Conservation (phyloP, 2,329 filamentous ascomycete genomes). For the Talaromyces sp. region DNA sequence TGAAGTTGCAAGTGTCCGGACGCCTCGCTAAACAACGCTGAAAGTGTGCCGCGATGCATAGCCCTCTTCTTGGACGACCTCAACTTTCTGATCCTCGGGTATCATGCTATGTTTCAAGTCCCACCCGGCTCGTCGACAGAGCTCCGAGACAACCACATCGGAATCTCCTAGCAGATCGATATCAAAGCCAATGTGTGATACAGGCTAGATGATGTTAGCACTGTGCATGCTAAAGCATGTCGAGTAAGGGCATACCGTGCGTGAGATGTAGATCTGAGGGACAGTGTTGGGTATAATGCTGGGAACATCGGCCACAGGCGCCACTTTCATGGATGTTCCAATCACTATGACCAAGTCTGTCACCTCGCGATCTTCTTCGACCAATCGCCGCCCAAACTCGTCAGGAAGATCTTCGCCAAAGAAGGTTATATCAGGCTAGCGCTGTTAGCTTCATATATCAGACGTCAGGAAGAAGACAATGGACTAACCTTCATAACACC, state of each 20-base stretch:
- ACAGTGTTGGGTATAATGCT: constrained; percentile 74
- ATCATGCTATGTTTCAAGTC: constrained; percentile 79
- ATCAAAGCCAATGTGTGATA: constrained; percentile 90
- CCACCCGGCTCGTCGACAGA: constrained; percentile 82
- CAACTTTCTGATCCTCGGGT: constrained; percentile 62
- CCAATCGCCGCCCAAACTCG: constrained; percentile 75
- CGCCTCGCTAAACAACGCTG: constrained; percentile 42
- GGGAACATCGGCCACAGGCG: constrained; percentile 88
- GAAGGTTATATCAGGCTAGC: constrained; percentile 88
- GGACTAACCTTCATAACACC: constrained; percentile 72
- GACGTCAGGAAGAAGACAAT: neutral
- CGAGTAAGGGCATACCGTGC: constrained; percentile 54
- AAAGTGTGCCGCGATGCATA: constrained; percentile 47
- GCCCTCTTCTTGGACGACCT: constrained; percentile 54
- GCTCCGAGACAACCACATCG: constrained; percentile 82
- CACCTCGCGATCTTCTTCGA: constrained; percentile 73
- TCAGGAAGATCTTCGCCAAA: constrained; percentile 89
- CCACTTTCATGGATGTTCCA: constrained; percentile 92
- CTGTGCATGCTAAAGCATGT: neutral
- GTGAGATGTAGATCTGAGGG: constrained; percentile 86
- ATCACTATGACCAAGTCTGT: constrained; percentile 94
- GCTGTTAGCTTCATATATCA: neutral
- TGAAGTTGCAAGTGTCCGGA: constrained; percentile 28
- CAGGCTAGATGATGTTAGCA: constrained; percentile 52
- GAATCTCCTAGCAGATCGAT: constrained; percentile 95